phyloP scores from a whole-genome alignment of 495 filamentous ascomycete species.

The Penicillium cinerascens region DNA sequence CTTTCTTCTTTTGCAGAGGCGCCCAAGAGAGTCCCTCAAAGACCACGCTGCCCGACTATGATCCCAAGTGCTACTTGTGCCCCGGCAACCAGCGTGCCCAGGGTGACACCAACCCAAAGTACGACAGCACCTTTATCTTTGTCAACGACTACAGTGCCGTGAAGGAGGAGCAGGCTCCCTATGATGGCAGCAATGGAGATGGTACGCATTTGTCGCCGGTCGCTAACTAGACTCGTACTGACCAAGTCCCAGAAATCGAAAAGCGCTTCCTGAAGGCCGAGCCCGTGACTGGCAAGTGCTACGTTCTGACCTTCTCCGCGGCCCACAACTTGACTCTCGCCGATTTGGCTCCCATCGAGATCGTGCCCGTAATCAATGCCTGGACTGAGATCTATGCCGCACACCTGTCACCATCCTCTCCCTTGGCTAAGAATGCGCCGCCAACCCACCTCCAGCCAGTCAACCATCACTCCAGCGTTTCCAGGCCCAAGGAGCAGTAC shows the following conservation, averaged over 20 bases:
- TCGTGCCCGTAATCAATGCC: constrained; percentile 71
- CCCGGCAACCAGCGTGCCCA: constrained; percentile 90
- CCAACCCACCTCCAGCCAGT: constrained; percentile 47
- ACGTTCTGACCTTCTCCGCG: constrained; percentile 90
- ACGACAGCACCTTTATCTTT: constrained; percentile 85
- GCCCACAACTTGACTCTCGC: constrained; percentile 89
- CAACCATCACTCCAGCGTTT: constrained; percentile 40
- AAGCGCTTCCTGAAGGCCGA: constrained; percentile 79
- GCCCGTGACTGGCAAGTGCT: constrained; percentile 92
- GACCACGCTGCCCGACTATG: constrained; percentile 72
- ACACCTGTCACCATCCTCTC: constrained; percentile 70
- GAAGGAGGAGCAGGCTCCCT: constrained; percentile 82
- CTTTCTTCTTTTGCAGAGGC: constrained; percentile 55
- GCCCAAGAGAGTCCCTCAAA: constrained; percentile 82
- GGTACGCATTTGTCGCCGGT: constrained; percentile 31
- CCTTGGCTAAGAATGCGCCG: constrained; percentile 51
- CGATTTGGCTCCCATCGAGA: constrained; percentile 67
- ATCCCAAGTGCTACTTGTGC: constrained; percentile 92
- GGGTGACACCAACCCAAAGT: constrained; percentile 84
- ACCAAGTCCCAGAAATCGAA: constrained; percentile 53
- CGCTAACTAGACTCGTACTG: background rate
- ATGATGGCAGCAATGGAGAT: constrained; percentile 50
- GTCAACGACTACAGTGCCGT: constrained; percentile 98
- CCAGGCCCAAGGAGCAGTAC: constrained; percentile 70
- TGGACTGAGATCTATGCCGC: constrained; percentile 87